A percentile compares a stretch with the other conserved stretches of the same genome.
Conservation (phyloP, 805 yeast species). For the Candida corydali region DNA sequence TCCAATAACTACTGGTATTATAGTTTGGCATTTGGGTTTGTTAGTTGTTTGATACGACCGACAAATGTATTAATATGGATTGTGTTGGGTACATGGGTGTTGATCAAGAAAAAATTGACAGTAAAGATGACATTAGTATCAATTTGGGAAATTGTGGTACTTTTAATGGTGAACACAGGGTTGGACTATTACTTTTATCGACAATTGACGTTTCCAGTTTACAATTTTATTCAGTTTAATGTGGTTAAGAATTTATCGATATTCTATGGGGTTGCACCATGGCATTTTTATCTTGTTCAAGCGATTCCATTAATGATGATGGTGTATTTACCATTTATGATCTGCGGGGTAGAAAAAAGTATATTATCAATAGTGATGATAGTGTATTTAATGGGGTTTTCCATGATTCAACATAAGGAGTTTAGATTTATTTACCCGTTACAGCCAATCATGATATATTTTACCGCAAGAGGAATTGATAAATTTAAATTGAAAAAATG, state of each 20-base stretch:
- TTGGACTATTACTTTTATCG: constrained; percentile 64
- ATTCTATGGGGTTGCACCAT: constrained; percentile 81
- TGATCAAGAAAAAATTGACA: constrained; percentile 10
- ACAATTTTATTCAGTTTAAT: constrained; percentile 74
- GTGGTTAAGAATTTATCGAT: constrained; percentile 66
- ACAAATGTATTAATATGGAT: constrained; percentile 80
- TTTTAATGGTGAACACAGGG: constrained; percentile 32
- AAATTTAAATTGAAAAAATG: constrained; percentile 1
- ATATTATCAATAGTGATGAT: constrained; percentile 9
- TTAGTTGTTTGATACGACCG: constrained; percentile 75
- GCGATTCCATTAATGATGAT: constrained; percentile 75
- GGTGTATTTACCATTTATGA: constrained; percentile 59
- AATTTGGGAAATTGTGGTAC: constrained; percentile 17
- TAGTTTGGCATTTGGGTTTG: constrained; percentile 10
- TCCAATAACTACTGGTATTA: too few species aligned
- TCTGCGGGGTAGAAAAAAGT: constrained; percentile 16
- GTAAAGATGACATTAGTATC: constrained; percentile 16
- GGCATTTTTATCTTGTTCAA: constrained; percentile 81
- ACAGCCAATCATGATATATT: constrained; percentile 60
- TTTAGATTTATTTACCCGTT: constrained; percentile 84
- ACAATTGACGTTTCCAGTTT: constrained; percentile 53
- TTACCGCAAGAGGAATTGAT: constrained; percentile 20
- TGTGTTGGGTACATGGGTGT: constrained; percentile 43
- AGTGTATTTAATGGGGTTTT: constrained; percentile 51
- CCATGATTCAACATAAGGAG: constrained; percentile 79